Percentiles rank a stretch among this genome's conserved stretches.
phyloP scores from a whole-genome alignment of 1,139 yeast species.

The Arxiozyma heterogenica region DNA sequence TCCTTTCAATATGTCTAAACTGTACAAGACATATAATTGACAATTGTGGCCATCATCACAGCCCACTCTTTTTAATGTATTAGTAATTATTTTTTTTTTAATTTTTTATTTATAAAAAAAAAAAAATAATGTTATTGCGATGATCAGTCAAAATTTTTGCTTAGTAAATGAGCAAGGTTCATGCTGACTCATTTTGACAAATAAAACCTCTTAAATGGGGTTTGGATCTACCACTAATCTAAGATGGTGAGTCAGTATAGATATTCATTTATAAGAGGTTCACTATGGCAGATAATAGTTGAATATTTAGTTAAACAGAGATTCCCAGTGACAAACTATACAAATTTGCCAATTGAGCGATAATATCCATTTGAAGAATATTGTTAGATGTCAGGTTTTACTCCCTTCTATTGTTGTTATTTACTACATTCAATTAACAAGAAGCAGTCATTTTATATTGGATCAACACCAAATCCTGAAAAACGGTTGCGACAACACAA shows the following conservation, averaged over 20 bases:
- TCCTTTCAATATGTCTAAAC: neutral
- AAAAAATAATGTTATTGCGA: neutral
- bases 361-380: neutral
- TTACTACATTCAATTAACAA: constrained; percentile 50
- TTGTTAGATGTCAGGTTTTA: neutral
- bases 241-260: neutral
- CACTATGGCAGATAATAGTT: no score
- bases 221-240: no score
- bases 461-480: constrained; percentile 68
- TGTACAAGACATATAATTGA: no score
- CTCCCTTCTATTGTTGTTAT: constrained; percentile 54
- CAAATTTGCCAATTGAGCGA: neutral
- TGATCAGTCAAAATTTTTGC: neutral
- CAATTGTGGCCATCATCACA: neutral
- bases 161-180: neutral
- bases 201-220: no score
- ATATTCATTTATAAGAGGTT: neutral
- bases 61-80: neutral
- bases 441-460: constrained; percentile 55
- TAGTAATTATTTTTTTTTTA: neutral
- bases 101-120: no score
- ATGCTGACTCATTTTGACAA: neutral
- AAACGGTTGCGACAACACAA: constrained; percentile 69
- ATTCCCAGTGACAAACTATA: neutral
- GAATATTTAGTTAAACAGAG: neutral